These are phyloP conservation scores for Gentiana straminea DNA, from an alignment of 257 asterid species.

Conservation along the genomic window DNA sequence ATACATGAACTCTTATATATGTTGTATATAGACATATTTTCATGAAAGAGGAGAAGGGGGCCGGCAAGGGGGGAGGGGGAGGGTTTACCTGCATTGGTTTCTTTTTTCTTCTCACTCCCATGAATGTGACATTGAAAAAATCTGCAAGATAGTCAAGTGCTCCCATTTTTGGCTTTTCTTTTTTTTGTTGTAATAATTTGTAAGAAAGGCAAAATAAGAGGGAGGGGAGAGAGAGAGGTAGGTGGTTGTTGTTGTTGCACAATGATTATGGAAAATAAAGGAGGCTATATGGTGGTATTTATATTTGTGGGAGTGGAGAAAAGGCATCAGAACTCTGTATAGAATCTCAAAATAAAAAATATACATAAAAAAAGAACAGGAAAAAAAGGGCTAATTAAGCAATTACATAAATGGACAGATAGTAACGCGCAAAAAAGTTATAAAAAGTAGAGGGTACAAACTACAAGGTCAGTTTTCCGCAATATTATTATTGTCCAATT, in stretches of 20 bases:
- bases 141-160: conserved; percentile 80
- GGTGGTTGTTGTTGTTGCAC: background rate
- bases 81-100: conserved; percentile 63
- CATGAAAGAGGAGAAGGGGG: too few relatives aligned
- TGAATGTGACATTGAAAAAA: conserved; percentile 48
- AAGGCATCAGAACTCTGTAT: background rate
- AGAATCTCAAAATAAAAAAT: too few relatives aligned
- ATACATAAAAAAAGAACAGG: too few relatives aligned
- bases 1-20: too few relatives aligned
- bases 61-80: too few relatives aligned
- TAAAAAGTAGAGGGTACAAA: too few relatives aligned
- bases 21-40: too few relatives aligned
- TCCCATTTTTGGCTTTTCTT: conserved; percentile 35
- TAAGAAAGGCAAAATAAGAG: conserved; percentile 14
- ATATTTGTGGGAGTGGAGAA: conserved; percentile 12
- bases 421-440: too few relatives aligned
- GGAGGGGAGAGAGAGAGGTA: conserved; percentile 1
- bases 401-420: too few relatives aligned
- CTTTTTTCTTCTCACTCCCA: conserved; percentile 52
- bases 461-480: too few relatives aligned
- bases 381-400: too few relatives aligned
- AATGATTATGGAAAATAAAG: background rate
- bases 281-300: conserved; percentile 1
- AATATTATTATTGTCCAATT: too few relatives aligned
- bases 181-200: conserved; percentile 1